A percentile compares a stretch with the other conserved stretches of the same genome.
Evolutionary conservation across 108 stramenopile species (phyloP).

Genomic region (Fragilariopsis cylindrus): DNA sequence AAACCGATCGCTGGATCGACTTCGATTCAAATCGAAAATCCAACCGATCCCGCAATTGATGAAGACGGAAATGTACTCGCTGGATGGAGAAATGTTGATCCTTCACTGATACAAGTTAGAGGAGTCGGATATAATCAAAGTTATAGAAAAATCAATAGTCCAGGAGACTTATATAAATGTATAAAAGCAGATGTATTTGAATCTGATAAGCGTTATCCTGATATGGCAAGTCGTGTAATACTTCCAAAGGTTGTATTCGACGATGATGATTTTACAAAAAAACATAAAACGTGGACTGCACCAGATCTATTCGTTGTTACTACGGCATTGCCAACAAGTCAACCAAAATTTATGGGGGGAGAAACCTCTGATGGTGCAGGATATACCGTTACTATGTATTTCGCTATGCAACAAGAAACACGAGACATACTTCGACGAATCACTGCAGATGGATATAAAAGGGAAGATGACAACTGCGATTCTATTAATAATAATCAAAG

Average conservation of each 20-base stretch:
- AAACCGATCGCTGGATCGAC: slow-evolving; percentile 68
- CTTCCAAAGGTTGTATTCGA: slow-evolving; percentile 58
- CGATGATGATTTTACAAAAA: slow-evolving; percentile 1
- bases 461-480: slow-evolving; percentile 37
- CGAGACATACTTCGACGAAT: slow-evolving; percentile 71
- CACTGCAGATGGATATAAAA: slow-evolving; percentile 69
- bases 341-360: slow-evolving; percentile 49
- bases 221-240: slow-evolving; percentile 65
- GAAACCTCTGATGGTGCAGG: slow-evolving; percentile 66
- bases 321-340: slow-evolving; percentile 74
- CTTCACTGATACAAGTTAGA: slow-evolving; percentile 52
- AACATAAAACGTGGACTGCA: slow-evolving; percentile 65
- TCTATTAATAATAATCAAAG: slow-evolving; percentile 49
- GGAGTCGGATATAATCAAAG: slow-evolving; percentile 60
- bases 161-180: slow-evolving; percentile 71
- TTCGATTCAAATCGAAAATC: slow-evolving; percentile 50
- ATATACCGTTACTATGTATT: slow-evolving; percentile 69
- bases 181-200: slow-evolving; percentile 73
- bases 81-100: slow-evolving; percentile 54
- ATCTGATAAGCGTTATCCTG: slow-evolving; percentile 53
- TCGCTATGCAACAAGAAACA: slow-evolving; percentile 74
- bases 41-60: slow-evolving; percentile 51
- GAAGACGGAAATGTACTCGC: slow-evolving; percentile 53
- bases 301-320: slow-evolving; percentile 77
- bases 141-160: slow-evolving; percentile 72